These are phyloP conservation scores for Neocatenulostroma microsporum DNA, from an alignment of 2,329 filamentous ascomycete genomes.

Conservation along the genomic window DNA sequence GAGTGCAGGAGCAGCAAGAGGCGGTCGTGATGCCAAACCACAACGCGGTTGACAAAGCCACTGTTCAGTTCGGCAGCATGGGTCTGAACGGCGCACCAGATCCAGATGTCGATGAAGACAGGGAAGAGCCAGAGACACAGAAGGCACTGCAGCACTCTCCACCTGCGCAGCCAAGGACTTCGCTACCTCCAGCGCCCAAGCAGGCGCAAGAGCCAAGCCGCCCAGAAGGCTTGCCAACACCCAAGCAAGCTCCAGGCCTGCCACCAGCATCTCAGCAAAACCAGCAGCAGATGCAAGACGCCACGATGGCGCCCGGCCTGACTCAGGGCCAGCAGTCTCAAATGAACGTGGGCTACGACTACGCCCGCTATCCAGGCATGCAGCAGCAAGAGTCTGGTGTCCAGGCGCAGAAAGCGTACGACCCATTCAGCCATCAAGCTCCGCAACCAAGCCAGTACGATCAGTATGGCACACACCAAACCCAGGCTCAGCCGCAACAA, in stretches of 20 bases:
- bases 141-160: conserved; percentile 93
- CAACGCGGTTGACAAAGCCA: conserved; percentile 83
- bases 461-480: conserved; percentile 44
- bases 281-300: conserved; percentile 32
- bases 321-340: conserved; percentile 43
- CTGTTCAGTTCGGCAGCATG: conserved; percentile 95
- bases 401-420: conserved; percentile 71
- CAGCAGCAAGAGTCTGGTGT: conserved; percentile 48
- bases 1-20: conserved; percentile 89
- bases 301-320: conserved; percentile 45
- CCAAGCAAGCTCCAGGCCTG: conserved; percentile 55
- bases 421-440: conserved; percentile 74
- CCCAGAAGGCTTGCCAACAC: conserved; percentile 39
- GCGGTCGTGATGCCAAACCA: conserved; percentile 97
- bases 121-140: conserved; percentile 91
- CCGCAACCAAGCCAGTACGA: conserved; percentile 43
- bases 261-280: conserved; percentile 53
- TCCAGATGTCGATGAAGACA: conserved; percentile 79
- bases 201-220: conserved; percentile 36
- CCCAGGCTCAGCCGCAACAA: conserved; percentile 51
- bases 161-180: conserved; percentile 72
- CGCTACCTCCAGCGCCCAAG: conserved; percentile 65
- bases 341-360: conserved; percentile 47
- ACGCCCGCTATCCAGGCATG: conserved; percentile 56
- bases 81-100: conserved; percentile 73